Conservation (phyloP, 495 filamentous ascomycete species). For the Aspergillus ellipticus region DNA sequence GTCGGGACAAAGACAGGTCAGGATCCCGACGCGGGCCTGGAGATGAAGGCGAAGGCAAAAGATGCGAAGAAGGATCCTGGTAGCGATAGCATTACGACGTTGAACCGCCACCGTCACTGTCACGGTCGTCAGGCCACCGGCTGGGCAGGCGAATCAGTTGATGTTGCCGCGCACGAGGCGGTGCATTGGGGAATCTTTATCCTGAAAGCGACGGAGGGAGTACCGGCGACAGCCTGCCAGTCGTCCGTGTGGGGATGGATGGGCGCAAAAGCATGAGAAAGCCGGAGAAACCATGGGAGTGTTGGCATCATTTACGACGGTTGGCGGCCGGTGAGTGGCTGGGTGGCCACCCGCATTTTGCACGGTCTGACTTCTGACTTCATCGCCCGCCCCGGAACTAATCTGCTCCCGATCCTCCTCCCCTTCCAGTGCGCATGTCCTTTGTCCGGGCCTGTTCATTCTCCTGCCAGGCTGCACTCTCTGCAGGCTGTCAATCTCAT, state of each 20-base stretch:
- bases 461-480: neutral
- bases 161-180: neutral
- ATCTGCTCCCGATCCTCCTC: slow-evolving; percentile 12
- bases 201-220: too few species aligned
- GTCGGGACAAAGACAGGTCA: too few species aligned
- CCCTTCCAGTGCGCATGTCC: slow-evolving; percentile 5
- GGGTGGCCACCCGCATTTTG: slow-evolving; percentile 1
- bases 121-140: neutral
- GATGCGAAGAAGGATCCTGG: too few species aligned
- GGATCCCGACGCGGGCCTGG: too few species aligned
- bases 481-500: too few species aligned
- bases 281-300: slow-evolving; percentile 6
- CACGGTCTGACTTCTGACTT: slow-evolving; percentile 18
- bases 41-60: too few species aligned
- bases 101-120: too few species aligned
- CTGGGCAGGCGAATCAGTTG: neutral
- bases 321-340: slow-evolving; percentile 10
- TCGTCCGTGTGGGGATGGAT: too few species aligned
- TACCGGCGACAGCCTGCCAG: too few species aligned
- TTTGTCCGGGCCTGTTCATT: neutral
- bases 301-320: slow-evolving; percentile 9
- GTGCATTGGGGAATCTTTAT: neutral
- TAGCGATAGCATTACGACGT: neutral
- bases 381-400: slow-evolving; percentile 13
- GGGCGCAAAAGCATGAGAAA: too few species aligned